A percentile compares a stretch with the other conserved stretches of the same genome.
Conservation (phyloP, 345 rosid species). For the Rubroshorea leprosula region DNA sequence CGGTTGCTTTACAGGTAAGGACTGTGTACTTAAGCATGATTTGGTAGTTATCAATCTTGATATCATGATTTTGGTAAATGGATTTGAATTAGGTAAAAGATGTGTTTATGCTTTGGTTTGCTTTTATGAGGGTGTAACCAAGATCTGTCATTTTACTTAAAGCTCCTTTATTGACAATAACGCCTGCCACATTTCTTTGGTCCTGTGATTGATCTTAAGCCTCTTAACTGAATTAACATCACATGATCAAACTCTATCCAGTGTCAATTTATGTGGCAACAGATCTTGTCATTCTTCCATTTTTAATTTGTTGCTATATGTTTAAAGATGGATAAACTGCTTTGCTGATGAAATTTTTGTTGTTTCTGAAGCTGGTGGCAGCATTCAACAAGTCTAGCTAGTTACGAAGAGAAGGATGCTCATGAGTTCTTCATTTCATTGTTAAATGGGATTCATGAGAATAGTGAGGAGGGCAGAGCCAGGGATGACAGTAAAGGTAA, state of each 20-base stretch:
- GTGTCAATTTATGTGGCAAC: constrained; percentile 2
- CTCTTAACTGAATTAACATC: background rate
- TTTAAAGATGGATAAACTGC: constrained; percentile 10
- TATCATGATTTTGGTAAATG: background rate
- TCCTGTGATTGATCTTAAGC: constrained; percentile 7
- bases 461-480: constrained; percentile 40
- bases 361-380: constrained; percentile 87
- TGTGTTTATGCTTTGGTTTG: background rate
- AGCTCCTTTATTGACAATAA: background rate
- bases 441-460: constrained; percentile 84
- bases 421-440: constrained; percentile 92
- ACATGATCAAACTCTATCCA: constrained; percentile 2
- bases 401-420: constrained; percentile 90
- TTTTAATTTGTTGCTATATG: constrained; percentile 4
- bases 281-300: constrained; percentile 14
- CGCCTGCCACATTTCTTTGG: background rate
- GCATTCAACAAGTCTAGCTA: constrained; percentile 73
- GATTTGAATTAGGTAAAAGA: background rate
- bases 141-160: background rate
- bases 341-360: constrained; percentile 18
- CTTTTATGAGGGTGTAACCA: background rate
- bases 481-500: constrained; percentile 45
- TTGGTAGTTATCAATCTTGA: background rate
- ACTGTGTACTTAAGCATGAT: too few species aligned
- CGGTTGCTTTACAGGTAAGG: constrained; percentile 89